A percentile compares a stretch with the other conserved stretches of the same genome.
Conservation (phyloP, 2,329 filamentous ascomycete genomes). For the Sporothrix sp. region DNA sequence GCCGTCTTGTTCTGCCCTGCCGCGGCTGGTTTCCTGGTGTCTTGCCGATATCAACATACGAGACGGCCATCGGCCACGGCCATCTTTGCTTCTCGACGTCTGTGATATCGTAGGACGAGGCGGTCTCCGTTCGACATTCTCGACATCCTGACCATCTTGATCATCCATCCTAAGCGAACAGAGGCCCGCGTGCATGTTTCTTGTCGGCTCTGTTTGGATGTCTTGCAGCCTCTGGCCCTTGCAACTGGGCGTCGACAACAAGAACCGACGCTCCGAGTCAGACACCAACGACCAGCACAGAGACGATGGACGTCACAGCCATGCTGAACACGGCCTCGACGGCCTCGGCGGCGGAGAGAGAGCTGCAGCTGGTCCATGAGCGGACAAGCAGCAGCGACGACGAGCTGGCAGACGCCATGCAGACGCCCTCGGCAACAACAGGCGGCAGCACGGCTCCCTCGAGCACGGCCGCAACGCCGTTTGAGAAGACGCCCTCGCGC, state of each 20-base stretch:
- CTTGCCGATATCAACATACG: not conserved
- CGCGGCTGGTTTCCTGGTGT: not conserved
- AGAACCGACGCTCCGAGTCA: no score
- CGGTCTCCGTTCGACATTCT: not conserved
- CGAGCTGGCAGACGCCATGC: slow-evolving; percentile 16
- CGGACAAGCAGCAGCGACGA: slow-evolving; percentile 7
- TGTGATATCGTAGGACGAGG: not conserved
- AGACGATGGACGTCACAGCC: slow-evolving; percentile 34
- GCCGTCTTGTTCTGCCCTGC: not conserved
- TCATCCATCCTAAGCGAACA: no score
- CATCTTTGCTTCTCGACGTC: not conserved
- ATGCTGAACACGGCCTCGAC: slow-evolving; percentile 31
- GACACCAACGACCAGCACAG: no score
- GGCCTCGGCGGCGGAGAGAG: slow-evolving; percentile 11
- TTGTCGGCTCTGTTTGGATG: no score
- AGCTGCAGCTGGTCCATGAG: not conserved
- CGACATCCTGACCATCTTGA: not conserved
- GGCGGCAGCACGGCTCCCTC: slow-evolving; percentile 20
- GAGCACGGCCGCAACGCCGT: slow-evolving; percentile 25
- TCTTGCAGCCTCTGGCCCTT: no score
- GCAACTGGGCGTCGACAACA: no score
- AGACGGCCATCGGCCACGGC: no score
- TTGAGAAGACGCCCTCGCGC: slow-evolving; percentile 21
- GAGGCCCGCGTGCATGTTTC: no score
- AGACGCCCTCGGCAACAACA: slow-evolving; percentile 20